Evolutionary conservation across 2,329 filamentous ascomycete species (phyloP).

Genomic region (Penicillium sp.): DNA sequence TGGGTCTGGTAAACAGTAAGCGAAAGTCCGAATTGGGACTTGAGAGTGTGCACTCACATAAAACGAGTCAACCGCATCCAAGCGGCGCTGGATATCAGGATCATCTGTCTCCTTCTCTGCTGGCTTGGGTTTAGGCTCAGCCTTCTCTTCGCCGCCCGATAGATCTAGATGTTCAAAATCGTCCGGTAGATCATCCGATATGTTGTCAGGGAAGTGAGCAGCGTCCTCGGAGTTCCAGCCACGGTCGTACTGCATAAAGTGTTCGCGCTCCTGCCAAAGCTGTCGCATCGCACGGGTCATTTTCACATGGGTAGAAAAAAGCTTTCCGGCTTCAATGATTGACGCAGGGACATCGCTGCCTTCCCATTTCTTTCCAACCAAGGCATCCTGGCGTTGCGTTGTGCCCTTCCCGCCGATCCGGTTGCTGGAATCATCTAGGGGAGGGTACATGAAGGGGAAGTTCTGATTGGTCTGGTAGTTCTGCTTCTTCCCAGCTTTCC

Average conservation of each 20-base stretch:
- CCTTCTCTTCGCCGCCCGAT: constrained; percentile 14
- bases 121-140: constrained; percentile 11
- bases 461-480: constrained; percentile 99
- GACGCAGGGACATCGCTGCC: constrained; percentile 90
- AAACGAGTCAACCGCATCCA: constrained; percentile 74
- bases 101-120: constrained; percentile 33
- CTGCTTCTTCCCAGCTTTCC: constrained; percentile 95
- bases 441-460: constrained; percentile 96
- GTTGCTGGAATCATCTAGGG: constrained; percentile 83
- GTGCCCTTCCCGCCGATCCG: constrained; percentile 84
- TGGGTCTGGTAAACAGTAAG: constrained; percentile 53
- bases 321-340: constrained; percentile 87
- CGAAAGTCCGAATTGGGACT: neutral
- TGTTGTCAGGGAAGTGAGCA: constrained; percentile 26
- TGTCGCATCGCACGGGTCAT: constrained; percentile 90
- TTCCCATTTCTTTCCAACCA: constrained; percentile 84
- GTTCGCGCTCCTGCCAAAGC: constrained; percentile 89
- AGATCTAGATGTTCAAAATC: constrained; percentile 34
- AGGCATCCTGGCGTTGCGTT: constrained; percentile 71
- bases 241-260: constrained; percentile 85
- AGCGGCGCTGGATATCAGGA: constrained; percentile 50
- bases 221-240: constrained; percentile 68
- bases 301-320: constrained; percentile 85
- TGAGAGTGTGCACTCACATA: constrained; percentile 63
- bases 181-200: constrained; percentile 39